Conservation (phyloP, 306 rosid species). For the Vigna hirtella region DNA sequence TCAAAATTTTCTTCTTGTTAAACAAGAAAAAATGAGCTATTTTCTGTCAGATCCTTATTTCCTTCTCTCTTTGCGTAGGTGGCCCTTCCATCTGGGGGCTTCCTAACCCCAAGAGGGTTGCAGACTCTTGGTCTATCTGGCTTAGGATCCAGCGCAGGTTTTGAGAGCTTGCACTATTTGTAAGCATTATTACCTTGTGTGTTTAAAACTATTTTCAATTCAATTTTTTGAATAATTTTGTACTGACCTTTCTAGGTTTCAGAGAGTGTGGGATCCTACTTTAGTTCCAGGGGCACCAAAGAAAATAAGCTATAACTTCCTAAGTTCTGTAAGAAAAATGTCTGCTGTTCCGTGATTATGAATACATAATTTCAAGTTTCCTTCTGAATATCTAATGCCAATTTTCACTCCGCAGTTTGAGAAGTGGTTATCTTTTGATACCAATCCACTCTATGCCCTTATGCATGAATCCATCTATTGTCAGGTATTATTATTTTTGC, state of each 20-base stretch:
- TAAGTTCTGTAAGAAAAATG: slow-evolving; percentile 69
- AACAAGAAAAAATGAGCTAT: slow-evolving; percentile 35
- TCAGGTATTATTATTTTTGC: slow-evolving; percentile 63
- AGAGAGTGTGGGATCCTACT: slow-evolving; percentile 93
- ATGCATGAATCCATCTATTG: slow-evolving; percentile 87
- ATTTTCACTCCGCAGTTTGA: slow-evolving; percentile 68
- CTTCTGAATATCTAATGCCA: slow-evolving; percentile 41
- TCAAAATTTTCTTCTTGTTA: slow-evolving; percentile 40
- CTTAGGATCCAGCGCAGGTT: slow-evolving; percentile 83
- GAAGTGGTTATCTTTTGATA: slow-evolving; percentile 57
- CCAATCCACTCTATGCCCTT: slow-evolving; percentile 89
- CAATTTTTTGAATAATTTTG: slow-evolving; percentile 24
- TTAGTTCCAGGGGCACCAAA: slow-evolving; percentile 80
- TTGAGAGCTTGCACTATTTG: slow-evolving; percentile 94
- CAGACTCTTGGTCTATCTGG: slow-evolving; percentile 85
- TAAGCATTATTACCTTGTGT: slow-evolving; percentile 47
- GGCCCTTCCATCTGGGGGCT: slow-evolving; percentile 92
- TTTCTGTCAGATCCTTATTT: slow-evolving; percentile 32
- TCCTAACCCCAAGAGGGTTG: slow-evolving; percentile 85
- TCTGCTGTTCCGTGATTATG: slow-evolving; percentile 32
- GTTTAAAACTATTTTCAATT: slow-evolving; percentile 8
- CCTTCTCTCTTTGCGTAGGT: slow-evolving; percentile 58
- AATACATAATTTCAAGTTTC: slow-evolving; percentile 39
- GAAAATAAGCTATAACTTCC: slow-evolving; percentile 75
- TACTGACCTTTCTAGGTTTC: slow-evolving; percentile 65